A percentile compares a stretch with the other conserved stretches of the same genome.
Conservation (phyloP, 176 grass and related monocot genomes). For the Alloteropsis semialata region DNA sequence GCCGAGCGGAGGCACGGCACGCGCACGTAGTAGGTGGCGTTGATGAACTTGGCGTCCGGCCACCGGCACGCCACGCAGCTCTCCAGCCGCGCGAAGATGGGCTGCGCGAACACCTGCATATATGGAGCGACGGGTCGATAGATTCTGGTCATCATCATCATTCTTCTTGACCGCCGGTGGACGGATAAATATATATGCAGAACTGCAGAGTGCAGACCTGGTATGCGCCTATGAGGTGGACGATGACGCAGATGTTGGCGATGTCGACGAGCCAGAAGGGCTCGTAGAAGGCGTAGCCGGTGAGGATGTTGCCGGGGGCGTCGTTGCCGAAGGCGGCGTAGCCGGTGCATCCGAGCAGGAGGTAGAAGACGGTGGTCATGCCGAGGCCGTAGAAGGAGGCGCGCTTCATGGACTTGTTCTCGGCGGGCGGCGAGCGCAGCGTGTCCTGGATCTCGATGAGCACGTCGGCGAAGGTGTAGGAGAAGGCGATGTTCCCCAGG, state of each 20-base stretch:
- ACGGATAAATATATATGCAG: too few species aligned
- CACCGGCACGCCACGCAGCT: slow-evolving; percentile 57
- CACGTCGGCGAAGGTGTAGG: slow-evolving; percentile 95
- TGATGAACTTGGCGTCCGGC: slow-evolving; percentile 89
- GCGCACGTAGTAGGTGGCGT: slow-evolving; percentile 67
- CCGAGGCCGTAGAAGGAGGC: slow-evolving; percentile 61
- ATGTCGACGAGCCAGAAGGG: slow-evolving; percentile 96
- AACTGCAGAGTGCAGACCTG: slow-evolving; percentile 47
- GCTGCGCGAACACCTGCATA: slow-evolving; percentile 82
- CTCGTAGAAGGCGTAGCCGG: slow-evolving; percentile 81
- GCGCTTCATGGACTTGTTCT: slow-evolving; percentile 87
- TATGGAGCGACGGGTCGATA: too few species aligned
- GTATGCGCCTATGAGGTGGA: slow-evolving; percentile 92
- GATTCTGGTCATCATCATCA: too few species aligned
- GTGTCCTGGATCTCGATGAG: slow-evolving; percentile 98
- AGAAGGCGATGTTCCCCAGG: slow-evolving; percentile 88
- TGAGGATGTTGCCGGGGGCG: slow-evolving; percentile 81
- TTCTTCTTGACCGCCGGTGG: too few species aligned
- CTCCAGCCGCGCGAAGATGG: slow-evolving; percentile 89
- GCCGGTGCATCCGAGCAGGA: slow-evolving; percentile 68
- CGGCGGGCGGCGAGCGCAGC: slow-evolving; percentile 64
- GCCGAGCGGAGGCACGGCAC: slow-evolving; percentile 23
- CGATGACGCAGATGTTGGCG: slow-evolving; percentile 86
- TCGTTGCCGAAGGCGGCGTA: slow-evolving; percentile 87
- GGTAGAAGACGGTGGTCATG: slow-evolving; percentile 87